Base-by-base conservation (phyloP, 768 basidiomycete genomes). In the Cubamyces sp. region DNA sequence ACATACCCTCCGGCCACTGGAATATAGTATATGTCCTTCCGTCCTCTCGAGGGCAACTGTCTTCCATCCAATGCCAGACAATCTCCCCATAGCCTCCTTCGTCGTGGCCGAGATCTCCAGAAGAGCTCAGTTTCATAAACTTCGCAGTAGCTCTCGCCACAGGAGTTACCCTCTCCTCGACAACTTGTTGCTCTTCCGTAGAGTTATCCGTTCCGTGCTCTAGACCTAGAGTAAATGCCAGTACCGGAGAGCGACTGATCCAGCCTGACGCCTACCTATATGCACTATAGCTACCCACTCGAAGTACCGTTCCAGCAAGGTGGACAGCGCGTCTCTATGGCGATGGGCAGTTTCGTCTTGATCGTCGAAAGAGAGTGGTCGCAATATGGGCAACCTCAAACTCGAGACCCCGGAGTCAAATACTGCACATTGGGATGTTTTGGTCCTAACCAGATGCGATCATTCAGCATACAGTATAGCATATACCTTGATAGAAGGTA, bases 321-420 rank as follows among this genome's bases (percentile, higher is more conserved):
- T 71, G 16, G 3, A 81, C 77, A 37, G 75, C 62, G 65, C 81
- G 78, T 39, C 73, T 40, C 68, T 62, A 40, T 66, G 37, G 18
- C 28, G 50, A 25, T 65, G 42, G 25, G 51, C 62, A 18, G 70
- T 66, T 26, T 59, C 62, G 25, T 68, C 64, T 1, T 40, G 49
- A 3, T 66, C 63, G 1, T 40, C 48, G 9, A 60, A 65, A 18
- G 70, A 60, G 1, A 66, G 48, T 0, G 69, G 62, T 3, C 60
- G 62, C 25, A 73, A n/a, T 16, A 73, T 62, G 0, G 72, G 69
- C 25, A 71, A 63, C 52, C 61, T 66, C 1, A 71, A 60, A 1
- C 46, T 25, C 21, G 57, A 71, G 64, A 90, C 66, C 26, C 75
- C 76, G 23, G 85, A 84, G 68, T 90, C 88, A 65, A 90, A 90